These are phyloP conservation scores for Hypoxylon sp. DNA, from an alignment of 2,329 filamentous ascomycete species.

Conservation along the genomic window DNA sequence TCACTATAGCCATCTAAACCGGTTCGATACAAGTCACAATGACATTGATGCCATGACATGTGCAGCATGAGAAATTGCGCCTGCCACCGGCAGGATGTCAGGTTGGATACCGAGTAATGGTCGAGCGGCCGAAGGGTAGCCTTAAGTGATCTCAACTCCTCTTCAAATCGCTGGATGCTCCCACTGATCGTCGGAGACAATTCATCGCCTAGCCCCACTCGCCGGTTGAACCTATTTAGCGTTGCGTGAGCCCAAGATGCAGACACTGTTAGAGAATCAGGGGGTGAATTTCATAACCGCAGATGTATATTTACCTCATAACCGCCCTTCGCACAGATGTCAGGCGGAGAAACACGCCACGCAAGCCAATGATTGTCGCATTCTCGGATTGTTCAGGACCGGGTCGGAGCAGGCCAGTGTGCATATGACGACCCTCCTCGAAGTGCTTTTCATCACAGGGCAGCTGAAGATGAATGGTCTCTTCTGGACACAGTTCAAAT, in stretches of 20 bases:
- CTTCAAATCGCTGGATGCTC: conserved; percentile 48
- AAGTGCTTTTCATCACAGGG: conserved; percentile 55
- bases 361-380: conserved; percentile 41
- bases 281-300: neutral
- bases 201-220: conserved; percentile 49
- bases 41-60: conserved; percentile 58
- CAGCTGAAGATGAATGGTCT: conserved; percentile 56
- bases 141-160: conserved; percentile 44
- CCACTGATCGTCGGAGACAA: conserved; percentile 44
- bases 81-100: conserved; percentile 44
- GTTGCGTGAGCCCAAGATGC: conserved; percentile 22
- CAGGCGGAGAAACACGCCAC: conserved; percentile 47
- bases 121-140: conserved; percentile 40
- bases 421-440: conserved; percentile 43
- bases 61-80: conserved; percentile 53
- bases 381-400: conserved; percentile 38
- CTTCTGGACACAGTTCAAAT: conserved; percentile 57
- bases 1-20: conserved; percentile 58
- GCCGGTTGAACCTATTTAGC: conserved; percentile 47
- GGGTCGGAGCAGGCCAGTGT: conserved; percentile 46
- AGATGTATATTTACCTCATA: conserved; percentile 46
- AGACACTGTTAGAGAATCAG: neutral
- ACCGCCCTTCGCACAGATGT: conserved; percentile 48
- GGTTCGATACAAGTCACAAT: conserved; percentile 61
- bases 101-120: conserved; percentile 47